Evolutionary conservation across 768 basidiomycete species (phyloP), one percentile per base, ranked within the genome.

Genomic region (Rhodotorula sphaerocarpa): DNA sequence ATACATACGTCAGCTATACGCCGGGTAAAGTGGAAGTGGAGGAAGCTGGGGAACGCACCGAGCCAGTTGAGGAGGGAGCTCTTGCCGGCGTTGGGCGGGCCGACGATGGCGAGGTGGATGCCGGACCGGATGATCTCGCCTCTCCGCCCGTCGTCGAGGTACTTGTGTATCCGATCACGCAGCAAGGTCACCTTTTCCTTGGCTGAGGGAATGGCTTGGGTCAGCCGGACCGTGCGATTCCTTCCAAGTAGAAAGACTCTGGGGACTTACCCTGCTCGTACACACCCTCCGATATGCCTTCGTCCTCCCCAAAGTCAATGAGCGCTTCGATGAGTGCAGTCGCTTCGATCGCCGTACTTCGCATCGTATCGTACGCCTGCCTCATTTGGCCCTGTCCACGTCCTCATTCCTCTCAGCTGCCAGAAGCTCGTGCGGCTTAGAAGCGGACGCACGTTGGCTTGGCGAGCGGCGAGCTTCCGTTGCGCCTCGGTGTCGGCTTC

Each of bases 61-160:
- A 93, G 78, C 73, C 84, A 89, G 71, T 93, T 93, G 50, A 90
- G 79, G 25, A 90, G 74, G 70, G 85, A 88, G 71, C 88, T 90
- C 77, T 93, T 95, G n/a, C 90, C 91, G 2, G 86, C 89, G 70
- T 95, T 95, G 0, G 91, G 88, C 28, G 90, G 88, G 1, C 90
- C 90, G 71, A 91, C 90, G 43, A 95, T 91, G 20, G 87, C 85
- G 14, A 93, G 78, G 48, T 82, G 83, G 51, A 92, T 81, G 4
- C 90, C 91, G 2, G 83, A 82, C 18, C 88, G 83, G 63, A 91
- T 77, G 54, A 93, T 83, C 73, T 93, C 90, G 1, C 90, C 89
- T 41, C 85, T 79, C 25, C 85, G 81, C 50, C 81, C 82, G 74
- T 91, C 89, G 9, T 80, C 74, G 1, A 92, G 77, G 58, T 87